Evolutionary conservation across 345 rosid genomes (phyloP).

Genomic region (Citrus cavaleriei): DNA sequence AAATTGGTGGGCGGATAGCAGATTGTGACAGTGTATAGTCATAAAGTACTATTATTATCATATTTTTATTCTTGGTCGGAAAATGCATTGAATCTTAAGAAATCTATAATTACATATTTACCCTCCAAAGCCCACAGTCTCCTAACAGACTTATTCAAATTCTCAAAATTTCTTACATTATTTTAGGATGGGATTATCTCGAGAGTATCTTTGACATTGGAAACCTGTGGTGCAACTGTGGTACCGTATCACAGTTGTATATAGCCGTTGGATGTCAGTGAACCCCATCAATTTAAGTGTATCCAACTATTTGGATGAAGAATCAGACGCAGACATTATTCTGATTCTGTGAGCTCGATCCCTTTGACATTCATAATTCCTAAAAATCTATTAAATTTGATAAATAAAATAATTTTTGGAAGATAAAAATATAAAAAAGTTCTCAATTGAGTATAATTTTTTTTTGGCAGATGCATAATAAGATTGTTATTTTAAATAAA

Average conservation of each 20-base stretch:
- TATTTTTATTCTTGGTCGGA: neutral
- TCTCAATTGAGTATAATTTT: too few species aligned
- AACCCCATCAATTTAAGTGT: accelerated
- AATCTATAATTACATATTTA: neutral
- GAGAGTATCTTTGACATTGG: neutral
- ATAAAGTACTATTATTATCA: neutral
- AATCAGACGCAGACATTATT: too few species aligned
- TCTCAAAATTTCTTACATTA: neutral
- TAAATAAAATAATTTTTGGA: too few species aligned
- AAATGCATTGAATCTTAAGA: neutral
- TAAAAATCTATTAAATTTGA: neutral
- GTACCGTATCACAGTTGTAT: accelerated
- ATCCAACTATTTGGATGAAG: too few species aligned
- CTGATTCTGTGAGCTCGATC: too few species aligned
- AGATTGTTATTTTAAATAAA: neutral
- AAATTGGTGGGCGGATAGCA: constrained; percentile 8
- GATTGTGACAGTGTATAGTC: neutral
- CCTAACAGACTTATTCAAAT: neutral
- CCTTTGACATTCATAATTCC: neutral
- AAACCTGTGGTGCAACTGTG: accelerated
- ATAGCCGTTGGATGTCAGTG: accelerated
- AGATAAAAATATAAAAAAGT: too few species aligned
- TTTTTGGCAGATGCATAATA: too few species aligned
- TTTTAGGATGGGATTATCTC: too few species aligned
- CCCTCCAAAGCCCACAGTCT: neutral